Conservation (phyloP, 2,329 filamentous ascomycete genomes). For the Apiospora rasikravindrae region DNA sequence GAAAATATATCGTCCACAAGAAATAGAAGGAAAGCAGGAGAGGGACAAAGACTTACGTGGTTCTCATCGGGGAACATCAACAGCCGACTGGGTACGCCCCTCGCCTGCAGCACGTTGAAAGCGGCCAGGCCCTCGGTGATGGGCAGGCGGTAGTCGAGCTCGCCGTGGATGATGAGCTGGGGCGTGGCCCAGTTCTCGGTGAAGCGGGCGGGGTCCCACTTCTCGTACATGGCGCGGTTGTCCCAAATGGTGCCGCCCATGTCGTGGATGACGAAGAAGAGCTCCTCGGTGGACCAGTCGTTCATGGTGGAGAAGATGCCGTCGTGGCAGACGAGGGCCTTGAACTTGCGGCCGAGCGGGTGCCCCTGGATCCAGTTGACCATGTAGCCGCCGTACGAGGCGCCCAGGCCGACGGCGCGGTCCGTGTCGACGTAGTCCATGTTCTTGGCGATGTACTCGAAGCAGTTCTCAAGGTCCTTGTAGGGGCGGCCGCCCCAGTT, state of each 20-base stretch:
- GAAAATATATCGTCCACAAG: conserved; percentile 44
- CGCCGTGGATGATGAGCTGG: conserved; percentile 85
- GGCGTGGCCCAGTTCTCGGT: conserved; percentile 82
- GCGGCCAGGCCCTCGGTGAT: conserved; percentile 84
- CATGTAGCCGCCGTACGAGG: conserved; percentile 79
- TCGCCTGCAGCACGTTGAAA: conserved; percentile 83
- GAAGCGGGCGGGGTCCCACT: conserved; percentile 71
- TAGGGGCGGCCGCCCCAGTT: conserved; percentile 90
- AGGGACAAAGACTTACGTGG: conserved; percentile 47
- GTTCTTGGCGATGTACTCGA: conserved; percentile 73
- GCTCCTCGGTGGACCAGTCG: conserved; percentile 69
- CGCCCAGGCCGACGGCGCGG: conserved; percentile 75
- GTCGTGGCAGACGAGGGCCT: conserved; percentile 86
- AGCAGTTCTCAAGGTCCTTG: conserved; percentile 77
- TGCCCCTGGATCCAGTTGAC: conserved; percentile 94
- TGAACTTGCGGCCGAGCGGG: conserved; percentile 80
- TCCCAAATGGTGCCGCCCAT: conserved; percentile 68
- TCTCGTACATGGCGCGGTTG: conserved; percentile 66
- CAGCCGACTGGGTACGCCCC: conserved; percentile 76
- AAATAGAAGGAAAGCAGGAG: conserved; percentile 47
- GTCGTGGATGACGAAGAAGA: conserved; percentile 74
- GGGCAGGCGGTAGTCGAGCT: conserved; percentile 86
- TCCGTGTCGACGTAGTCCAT: conserved; percentile 71
- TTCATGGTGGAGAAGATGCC: conserved; percentile 78
- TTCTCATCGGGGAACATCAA: conserved; percentile 81